Evolutionary conservation across 768 basidiomycete genomes (phyloP).

Genomic region (Amanita rubescens): DNA sequence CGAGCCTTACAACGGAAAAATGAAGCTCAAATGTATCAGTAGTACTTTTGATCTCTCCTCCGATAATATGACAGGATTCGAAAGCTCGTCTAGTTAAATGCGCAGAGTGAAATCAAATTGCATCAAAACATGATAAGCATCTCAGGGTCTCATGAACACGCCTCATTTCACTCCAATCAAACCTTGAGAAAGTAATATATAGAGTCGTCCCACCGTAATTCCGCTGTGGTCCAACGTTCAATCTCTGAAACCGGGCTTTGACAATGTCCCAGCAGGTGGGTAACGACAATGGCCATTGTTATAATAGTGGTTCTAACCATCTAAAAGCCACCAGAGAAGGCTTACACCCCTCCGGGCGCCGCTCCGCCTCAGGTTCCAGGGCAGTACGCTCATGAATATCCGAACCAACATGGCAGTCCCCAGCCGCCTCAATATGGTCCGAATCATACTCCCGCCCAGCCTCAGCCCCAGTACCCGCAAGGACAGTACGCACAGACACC

Average conservation of each 20-base stretch:
- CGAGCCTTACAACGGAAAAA: no score
- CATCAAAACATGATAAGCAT: no score
- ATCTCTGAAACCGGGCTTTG: no score
- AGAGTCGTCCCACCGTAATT: not conserved
- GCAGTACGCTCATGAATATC: not conserved
- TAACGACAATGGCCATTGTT: not conserved
- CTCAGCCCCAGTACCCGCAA: not conserved
- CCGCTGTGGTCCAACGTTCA: no score
- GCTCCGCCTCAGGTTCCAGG: not conserved
- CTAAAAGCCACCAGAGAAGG: not conserved
- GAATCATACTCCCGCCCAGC: not conserved
- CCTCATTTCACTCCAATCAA: not conserved
- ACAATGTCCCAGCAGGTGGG: not conserved
- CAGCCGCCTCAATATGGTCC: not conserved
- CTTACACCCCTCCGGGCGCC: not conserved
- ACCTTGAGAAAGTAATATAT: not conserved
- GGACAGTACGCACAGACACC: not conserved
- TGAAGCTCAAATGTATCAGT: no score
- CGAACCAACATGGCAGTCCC: not conserved
- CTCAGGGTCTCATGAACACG: not conserved
- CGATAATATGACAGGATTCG: no score
- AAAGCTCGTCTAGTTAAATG: no score
- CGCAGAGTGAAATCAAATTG: no score
- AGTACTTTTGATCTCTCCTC: not conserved
- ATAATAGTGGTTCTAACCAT: no score